Base-by-base conservation (phyloP, 371 early-diverging fungal genomes). In the Zychaea mexicana region DNA sequence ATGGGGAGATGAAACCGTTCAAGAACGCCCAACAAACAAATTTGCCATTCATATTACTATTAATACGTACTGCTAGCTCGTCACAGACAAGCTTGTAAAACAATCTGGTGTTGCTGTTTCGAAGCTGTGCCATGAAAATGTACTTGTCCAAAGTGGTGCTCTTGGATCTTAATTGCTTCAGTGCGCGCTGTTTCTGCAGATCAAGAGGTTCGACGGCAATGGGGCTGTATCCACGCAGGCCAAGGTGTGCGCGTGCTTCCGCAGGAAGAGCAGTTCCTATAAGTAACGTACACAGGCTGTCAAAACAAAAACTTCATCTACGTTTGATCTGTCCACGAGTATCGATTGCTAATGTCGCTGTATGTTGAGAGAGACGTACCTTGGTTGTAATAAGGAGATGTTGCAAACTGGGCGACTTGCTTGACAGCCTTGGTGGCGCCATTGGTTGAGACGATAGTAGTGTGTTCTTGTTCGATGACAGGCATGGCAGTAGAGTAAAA, bases 1-100 rank as follows among this genome's bases (percentile, higher is more conserved):
- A 42, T 42, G 42, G 42, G 42, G 42, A 12, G 42, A 7, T n/a
- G n/a, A n/a, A n/a, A n/a, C n/a, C n/a, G n/a, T n/a, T n/a, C 42
- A 42, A 12, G n/a, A 42, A 12, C 42, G 15, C 42, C 42, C 42
- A 42, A 36, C 36, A 36, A 36, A 36, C 8, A 42, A 42, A 42
- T n/a, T n/a, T n/a, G n/a, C n/a, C n/a, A n/a, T n/a, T n/a, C n/a
- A 22, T 49, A 24, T 22, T 22, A 49, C 0, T 1, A 22, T 49
- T 22, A 8, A 22, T 49, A 49, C 49, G 6, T 82, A 88, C 91
- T 79, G 86, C 85, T 24, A 95, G 79, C 65, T 95, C 81, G 57
- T 90, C 86, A 60, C 86, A 72, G 28, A 95, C 73, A 22, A 94
- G 61, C 22, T 84, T 84, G 69, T 93, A 96, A 72, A 95, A 96